Conservation (phyloP, 352 stramenopile species). For the Pythium phragmiticola region DNA sequence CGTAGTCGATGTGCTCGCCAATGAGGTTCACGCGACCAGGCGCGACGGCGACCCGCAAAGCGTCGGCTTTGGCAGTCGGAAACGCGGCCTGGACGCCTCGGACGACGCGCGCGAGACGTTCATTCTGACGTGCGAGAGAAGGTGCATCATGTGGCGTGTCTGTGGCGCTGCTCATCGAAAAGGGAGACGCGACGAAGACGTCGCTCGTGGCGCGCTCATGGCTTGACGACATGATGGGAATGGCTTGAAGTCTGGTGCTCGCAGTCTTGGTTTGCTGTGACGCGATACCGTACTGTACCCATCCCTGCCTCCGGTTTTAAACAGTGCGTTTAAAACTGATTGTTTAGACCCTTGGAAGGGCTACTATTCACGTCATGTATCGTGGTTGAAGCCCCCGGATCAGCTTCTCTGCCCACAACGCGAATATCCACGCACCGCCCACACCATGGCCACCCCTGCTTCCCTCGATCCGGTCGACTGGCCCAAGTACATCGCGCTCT, state of each 20-base stretch:
- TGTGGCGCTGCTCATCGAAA: neutral
- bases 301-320: no score
- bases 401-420: neutral
- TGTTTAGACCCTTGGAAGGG: neutral
- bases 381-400: constrained; percentile 8
- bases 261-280: no score
- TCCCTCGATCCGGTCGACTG: constrained; percentile 19
- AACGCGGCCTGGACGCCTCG: constrained; percentile 7
- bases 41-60: constrained; percentile 35
- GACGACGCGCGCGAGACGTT: constrained; percentile 11
- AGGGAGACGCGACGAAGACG: neutral
- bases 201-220: neutral
- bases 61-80: neutral
- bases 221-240: no score
- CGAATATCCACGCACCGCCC: neutral
- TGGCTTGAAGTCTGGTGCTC: no score
- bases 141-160: neutral
- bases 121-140: neutral
- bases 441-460: neutral
- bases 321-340: no score
- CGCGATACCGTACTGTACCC: no score
- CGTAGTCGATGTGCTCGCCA: constrained; percentile 88
- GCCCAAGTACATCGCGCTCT: constrained; percentile 26
- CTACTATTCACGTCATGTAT: constrained; percentile 1
- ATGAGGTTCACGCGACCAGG: constrained; percentile 87